These are phyloP conservation scores for Chimonanthus praecox DNA, from an alignment of 164 flowering plant species.

Conservation along the genomic window DNA sequence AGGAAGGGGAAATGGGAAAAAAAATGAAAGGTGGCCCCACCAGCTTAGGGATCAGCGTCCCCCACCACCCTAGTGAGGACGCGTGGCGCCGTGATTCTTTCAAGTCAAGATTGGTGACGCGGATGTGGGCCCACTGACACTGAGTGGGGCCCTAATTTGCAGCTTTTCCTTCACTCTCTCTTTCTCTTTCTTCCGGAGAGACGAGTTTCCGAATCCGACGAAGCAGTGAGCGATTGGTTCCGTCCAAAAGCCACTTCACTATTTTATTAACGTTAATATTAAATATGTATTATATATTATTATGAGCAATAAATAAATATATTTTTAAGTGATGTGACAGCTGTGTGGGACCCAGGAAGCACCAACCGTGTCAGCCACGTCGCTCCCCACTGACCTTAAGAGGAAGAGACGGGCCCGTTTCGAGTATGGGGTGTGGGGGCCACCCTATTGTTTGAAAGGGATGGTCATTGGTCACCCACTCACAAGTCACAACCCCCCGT, in stretches of 20 bases:
- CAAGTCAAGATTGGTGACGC: neutral
- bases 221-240: constrained; percentile 1
- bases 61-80: neutral
- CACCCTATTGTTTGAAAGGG: too few species aligned
- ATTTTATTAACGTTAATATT: neutral
- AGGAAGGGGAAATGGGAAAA: neutral
- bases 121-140: neutral
- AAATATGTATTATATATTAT: too few species aligned
- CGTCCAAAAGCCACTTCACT: neutral
- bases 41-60: neutral
- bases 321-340: neutral
- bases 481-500: too few species aligned
- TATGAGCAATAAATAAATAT: neutral
- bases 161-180: neutral
- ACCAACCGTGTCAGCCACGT: constrained; percentile 6
- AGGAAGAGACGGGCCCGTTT: too few species aligned
- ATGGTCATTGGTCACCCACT: too few species aligned
- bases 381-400: neutral
- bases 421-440: too few species aligned
- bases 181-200: neutral
- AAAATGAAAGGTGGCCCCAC: neutral
- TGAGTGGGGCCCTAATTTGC: neutral
- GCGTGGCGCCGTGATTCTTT: neutral
- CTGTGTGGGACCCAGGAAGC: neutral
- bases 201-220: constrained; percentile 7